phyloP scores from a whole-genome alignment of 805 yeast genomes.

The Debaryomyces maramus region DNA sequence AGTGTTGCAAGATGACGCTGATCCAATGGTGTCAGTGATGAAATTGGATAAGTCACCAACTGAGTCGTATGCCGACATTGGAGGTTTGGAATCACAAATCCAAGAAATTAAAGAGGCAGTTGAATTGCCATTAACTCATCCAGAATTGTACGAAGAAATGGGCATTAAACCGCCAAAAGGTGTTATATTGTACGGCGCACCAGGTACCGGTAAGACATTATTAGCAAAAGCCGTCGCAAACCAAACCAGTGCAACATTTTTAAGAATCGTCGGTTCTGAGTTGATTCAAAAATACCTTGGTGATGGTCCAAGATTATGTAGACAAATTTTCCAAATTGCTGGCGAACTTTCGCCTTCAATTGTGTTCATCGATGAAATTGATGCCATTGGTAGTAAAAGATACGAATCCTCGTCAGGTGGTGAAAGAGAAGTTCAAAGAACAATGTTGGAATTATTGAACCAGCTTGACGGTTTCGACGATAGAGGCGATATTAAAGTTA shows the following conservation, averaged over 20 bases:
- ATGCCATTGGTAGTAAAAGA: conserved; percentile 98
- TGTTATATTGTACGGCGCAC: conserved; percentile 94
- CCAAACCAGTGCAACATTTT: conserved; percentile 93
- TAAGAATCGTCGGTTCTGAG: conserved; percentile 96
- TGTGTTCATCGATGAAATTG: conserved; percentile 97
- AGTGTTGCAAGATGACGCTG: conserved; percentile 96
- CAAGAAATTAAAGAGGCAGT: conserved; percentile 98
- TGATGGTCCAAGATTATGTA: conserved; percentile 92
- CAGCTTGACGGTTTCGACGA: conserved; percentile 97
- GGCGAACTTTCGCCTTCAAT: conserved; percentile 98
- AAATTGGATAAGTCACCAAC: conserved; percentile 97
- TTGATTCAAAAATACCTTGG: conserved; percentile 95
- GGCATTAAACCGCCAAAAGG: conserved; percentile 99
- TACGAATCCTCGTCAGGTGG: conserved; percentile 97
- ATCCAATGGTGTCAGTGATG: conserved; percentile 97
- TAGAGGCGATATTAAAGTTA: conserved; percentile 94
- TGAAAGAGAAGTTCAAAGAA: conserved; percentile 95
- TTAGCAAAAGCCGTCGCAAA: conserved; percentile 98
- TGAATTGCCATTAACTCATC: conserved; percentile 93
- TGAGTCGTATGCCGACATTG: conserved; percentile 94
- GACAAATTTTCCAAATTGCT: conserved; percentile 95
- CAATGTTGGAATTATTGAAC: conserved; percentile 93
- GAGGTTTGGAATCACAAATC: conserved; percentile 93
- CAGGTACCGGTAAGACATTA: conserved; percentile 96
- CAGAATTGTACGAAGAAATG: conserved; percentile 96